Percentiles rank a stretch among this genome's conserved stretches.
phyloP scores from a whole-genome alignment of 768 basidiomycete species.

The Serendipita sp. region DNA sequence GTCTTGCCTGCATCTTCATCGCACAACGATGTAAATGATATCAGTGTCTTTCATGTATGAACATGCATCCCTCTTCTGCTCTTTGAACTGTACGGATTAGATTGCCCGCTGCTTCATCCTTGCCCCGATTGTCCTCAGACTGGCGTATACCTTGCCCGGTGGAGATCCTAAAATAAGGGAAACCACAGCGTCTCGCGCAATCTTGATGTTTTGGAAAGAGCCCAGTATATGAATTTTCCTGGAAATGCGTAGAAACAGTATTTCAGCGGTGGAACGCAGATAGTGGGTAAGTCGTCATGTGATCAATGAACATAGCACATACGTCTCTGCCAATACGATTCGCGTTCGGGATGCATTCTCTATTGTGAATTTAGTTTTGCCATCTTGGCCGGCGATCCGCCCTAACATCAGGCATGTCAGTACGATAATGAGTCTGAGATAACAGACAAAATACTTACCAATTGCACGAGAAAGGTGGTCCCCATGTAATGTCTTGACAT shows the following conservation, averaged over 20 bases:
- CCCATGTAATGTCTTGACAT: slow-evolving; percentile 94
- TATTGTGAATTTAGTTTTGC: slow-evolving; percentile 97
- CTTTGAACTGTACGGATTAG: slow-evolving; percentile 18
- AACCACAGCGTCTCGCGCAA: slow-evolving; percentile 91
- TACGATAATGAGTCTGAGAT: neutral
- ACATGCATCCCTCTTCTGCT: neutral
- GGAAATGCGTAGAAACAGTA: slow-evolving; percentile 8
- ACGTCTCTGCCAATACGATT: slow-evolving; percentile 98
- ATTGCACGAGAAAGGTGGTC: slow-evolving; percentile 98
- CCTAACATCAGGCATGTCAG: slow-evolving; percentile 29
- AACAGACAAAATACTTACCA: slow-evolving; percentile 29
- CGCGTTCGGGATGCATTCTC: slow-evolving; percentile 94
- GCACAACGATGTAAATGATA: neutral
- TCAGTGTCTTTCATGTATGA: neutral
- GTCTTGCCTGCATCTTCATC: neutral
- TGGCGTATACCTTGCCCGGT: slow-evolving; percentile 86
- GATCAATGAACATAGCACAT: slow-evolving; percentile 20
- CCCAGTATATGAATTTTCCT: slow-evolving; percentile 99
- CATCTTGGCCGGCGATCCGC: slow-evolving; percentile 96
- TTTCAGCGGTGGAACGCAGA: slow-evolving; percentile 6
- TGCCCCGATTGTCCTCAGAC: slow-evolving; percentile 77
- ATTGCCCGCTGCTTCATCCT: slow-evolving; percentile 86
- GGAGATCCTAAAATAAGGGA: slow-evolving; percentile 90
- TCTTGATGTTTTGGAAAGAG: slow-evolving; percentile 96
- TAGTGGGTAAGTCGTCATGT: neutral